Evolutionary conservation across 371 early-diverging fungal species (phyloP), one percentile per base, ranked within the genome.

Genomic region (Choanephora cucurbitarum): DNA sequence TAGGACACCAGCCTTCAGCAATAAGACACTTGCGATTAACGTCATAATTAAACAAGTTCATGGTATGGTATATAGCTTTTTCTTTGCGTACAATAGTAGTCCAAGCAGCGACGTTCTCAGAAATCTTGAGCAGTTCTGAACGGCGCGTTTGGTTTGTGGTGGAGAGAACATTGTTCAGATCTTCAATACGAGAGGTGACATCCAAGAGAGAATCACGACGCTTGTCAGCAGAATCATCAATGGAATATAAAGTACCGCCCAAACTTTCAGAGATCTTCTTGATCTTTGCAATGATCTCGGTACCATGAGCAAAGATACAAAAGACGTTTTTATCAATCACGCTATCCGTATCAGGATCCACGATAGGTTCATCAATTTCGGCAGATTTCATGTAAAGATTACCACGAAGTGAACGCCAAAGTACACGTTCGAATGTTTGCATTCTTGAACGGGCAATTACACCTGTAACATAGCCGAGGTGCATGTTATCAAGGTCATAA

Each of bases 1-100:
- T 86, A 21, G 99, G 92, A 67, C 92, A 92, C 99, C 99, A 99
- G 2, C 98, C 99, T 75, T 99, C 98, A 33, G 97, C 96, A 73
- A 97, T 94, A 66, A 97, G 80, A 52, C 94, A 91, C 73, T 95
- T 94, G 63, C 94, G 88, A 70, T 88, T 92, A 45, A 77, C 77
- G 66, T 97, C 97, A 68, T 94, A 92, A 72, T 90, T 93, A 79
- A 97, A 94, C 67, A 87, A 73, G 67, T 99, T 97, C 91, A 97
- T 89, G 33, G 91, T 89, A 67, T 96, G 91, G 78, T 94, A 97
- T 55, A 96, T 90, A n/a, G 93, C 94, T 85, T 97, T 97, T 66
- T 99, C 98, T 81, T 97, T 98, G 69, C 89, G 91, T 55, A 96
- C 88, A 40, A 93, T 86, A 5, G 88, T 89, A 46, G 86, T 83